Evolutionary conservation across 257 asterid species (phyloP).

Genomic region (Scutellaria baicalensis): DNA sequence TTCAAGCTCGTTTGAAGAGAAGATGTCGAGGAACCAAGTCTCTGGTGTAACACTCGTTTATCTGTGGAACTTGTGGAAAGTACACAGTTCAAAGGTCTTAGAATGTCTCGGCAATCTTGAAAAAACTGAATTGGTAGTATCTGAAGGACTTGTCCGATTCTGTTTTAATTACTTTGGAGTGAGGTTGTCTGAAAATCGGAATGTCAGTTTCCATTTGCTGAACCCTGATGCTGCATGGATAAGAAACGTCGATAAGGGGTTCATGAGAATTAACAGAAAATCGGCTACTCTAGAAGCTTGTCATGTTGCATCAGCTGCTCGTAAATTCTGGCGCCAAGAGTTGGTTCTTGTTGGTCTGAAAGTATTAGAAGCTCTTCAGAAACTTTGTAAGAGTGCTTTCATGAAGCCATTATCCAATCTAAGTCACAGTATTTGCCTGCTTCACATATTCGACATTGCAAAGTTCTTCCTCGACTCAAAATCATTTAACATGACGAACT

Average conservation of each 20-base stretch:
- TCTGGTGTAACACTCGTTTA: conserved; percentile 35
- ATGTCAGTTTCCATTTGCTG: conserved; percentile 22
- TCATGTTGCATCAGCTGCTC: conserved; percentile 38
- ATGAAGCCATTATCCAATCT: conserved; percentile 4
- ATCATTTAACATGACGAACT: conserved; percentile 1
- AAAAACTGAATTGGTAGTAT: not conserved
- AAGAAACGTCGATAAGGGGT: conserved; percentile 18
- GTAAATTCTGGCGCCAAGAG: conserved; percentile 34
- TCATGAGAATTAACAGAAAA: conserved; percentile 9
- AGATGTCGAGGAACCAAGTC: conserved; percentile 20
- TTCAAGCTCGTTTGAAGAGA: conserved; percentile 15
- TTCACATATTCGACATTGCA: conserved; percentile 23
- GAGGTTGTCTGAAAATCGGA: conserved; percentile 13
- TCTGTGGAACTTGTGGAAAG: conserved; percentile 42
- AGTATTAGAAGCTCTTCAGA: conserved; percentile 36
- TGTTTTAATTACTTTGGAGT: conserved; percentile 52
- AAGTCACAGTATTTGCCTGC: conserved; percentile 27
- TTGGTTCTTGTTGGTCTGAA: conserved; percentile 27
- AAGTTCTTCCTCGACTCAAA: conserved; percentile 22
- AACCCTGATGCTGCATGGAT: conserved; percentile 54
- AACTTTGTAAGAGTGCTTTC: conserved; percentile 9
- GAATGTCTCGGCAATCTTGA: conserved; percentile 30
- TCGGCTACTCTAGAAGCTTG: conserved; percentile 22
- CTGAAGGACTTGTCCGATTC: conserved; percentile 12
- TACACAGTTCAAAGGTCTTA: conserved; percentile 10